Conservation (phyloP, 1,284 basidiomycete species). For the Ustilago esculenta region DNA sequence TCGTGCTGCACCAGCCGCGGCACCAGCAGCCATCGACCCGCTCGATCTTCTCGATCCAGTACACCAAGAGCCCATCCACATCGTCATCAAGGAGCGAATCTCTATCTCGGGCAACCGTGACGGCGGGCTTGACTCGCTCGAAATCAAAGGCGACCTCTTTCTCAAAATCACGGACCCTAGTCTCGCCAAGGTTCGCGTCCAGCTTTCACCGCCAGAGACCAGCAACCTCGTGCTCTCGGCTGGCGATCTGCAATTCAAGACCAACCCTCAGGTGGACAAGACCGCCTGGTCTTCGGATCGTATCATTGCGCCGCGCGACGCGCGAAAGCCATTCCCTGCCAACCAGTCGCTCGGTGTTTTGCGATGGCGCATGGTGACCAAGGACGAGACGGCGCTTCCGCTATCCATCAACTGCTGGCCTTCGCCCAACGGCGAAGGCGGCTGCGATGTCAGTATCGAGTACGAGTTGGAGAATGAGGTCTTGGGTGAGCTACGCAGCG, state of each 20-base stretch:
- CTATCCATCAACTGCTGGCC: slow-evolving; percentile 97
- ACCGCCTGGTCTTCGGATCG: slow-evolving; percentile 76
- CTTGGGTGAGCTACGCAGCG: slow-evolving; percentile 76
- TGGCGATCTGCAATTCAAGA: slow-evolving; percentile 84
- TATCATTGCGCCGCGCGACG: slow-evolving; percentile 84
- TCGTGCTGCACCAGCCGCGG: slow-evolving; percentile 66
- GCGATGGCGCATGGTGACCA: slow-evolving; percentile 90
- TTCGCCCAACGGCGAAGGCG: slow-evolving; percentile 79
- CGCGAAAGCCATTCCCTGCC: slow-evolving; percentile 84
- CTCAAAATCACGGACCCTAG: slow-evolving; percentile 82
- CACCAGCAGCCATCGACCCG: slow-evolving; percentile 69
- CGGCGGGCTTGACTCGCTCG: slow-evolving; percentile 87
- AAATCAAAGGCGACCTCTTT: slow-evolving; percentile 93
- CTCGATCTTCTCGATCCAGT: slow-evolving; percentile 75
- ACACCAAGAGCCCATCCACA: slow-evolving; percentile 82
- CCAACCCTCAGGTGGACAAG: slow-evolving; percentile 93
- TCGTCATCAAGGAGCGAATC: slow-evolving; percentile 84
- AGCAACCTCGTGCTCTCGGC: slow-evolving; percentile 75
- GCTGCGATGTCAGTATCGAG: slow-evolving; percentile 90
- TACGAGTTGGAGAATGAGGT: slow-evolving; percentile 85
- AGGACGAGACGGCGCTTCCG: slow-evolving; percentile 90
- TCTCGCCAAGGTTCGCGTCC: slow-evolving; percentile 79
- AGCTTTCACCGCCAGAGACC: slow-evolving; percentile 71
- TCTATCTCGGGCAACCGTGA: slow-evolving; percentile 84
- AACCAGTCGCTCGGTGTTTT: slow-evolving; percentile 80